Base-by-base conservation (phyloP, 164 flowering plant species). In the Dillenia suffruticosa region DNA sequence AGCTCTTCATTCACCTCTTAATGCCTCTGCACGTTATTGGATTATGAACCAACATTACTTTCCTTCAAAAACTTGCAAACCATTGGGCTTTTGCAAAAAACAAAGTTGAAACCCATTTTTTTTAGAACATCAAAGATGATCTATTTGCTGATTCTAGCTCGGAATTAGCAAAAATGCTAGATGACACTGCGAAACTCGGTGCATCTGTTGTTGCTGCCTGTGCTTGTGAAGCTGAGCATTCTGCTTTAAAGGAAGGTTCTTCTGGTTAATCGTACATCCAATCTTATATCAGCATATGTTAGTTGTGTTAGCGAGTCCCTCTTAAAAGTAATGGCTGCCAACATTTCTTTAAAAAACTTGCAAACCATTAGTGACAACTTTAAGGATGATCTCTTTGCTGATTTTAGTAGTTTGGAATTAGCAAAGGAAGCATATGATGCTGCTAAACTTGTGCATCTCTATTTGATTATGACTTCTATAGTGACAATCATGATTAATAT, bases 101-200 rank as follows among this genome's bases (percentile, higher is more conserved):
- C 24, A 68, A 79, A 65, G 93, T 94, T 57, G 99, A 89, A 77
- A 94, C 99, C 40, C 93, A 91, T 79, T 94, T 94, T n/a, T n/a
- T n/a, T n/a, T n/a, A n/a, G 72, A 77, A 76, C 69, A 83, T 73
- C 68, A 89, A 70, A 71, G 76, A 81, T 70, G 97, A 92, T 57
- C 88, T 91, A 10, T 85, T 94, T 63, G 62, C 62, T 62, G 82
- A 82, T 74, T 77, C 85, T 68, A 70, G 77, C 72, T 44, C 67
- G 19, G 66, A 43, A 47, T 52, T 70, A 63, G 74, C 70, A 17
- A 65, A 78, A 44, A 74, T 77, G 66, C 76, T 78, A 64, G 69
- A 73, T 49, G 51, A 63, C 62, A 74, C 80, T 64, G 88, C 90
- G 63, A 74, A 61, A 63, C 66, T 68, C 55, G 73, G 82, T 77